A percentile compares a stretch with the other conserved stretches of the same genome.
phyloP scores from a whole-genome alignment of 371 early-diverging fungal genomes.

The Saksenaea oblongispora region DNA sequence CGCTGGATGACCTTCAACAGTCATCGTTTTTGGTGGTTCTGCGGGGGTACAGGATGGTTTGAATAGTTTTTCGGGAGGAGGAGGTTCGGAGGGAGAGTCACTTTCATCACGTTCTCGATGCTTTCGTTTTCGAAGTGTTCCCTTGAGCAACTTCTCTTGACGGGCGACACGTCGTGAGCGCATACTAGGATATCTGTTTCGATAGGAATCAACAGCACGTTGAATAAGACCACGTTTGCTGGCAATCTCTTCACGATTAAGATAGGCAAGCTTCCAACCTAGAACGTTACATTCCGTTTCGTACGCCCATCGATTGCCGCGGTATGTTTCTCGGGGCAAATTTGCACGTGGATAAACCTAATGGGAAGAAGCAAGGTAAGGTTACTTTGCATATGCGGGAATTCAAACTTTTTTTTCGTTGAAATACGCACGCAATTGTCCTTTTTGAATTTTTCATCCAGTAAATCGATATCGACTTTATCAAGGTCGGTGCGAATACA shows the following conservation, averaged over 20 bases:
- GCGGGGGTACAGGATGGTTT: neutral
- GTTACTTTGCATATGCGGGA: slow-evolving; percentile 1
- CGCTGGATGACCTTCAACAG: slow-evolving; percentile 18
- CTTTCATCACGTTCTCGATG: slow-evolving; percentile 33
- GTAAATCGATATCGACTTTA: slow-evolving; percentile 57
- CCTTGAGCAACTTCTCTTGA: slow-evolving; percentile 73
- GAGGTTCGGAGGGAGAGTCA: slow-evolving; percentile 4
- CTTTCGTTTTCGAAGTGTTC: slow-evolving; percentile 52
- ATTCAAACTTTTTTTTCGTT: slow-evolving; percentile 6
- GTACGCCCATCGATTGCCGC: slow-evolving; percentile 88
- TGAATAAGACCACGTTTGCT: slow-evolving; percentile 93
- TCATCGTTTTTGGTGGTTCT: slow-evolving; percentile 23
- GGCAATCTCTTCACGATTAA: slow-evolving; percentile 81
- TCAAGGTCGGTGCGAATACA: slow-evolving; percentile 85
- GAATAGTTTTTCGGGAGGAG: neutral
- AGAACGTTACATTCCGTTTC: slow-evolving; percentile 86
- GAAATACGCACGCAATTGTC: slow-evolving; percentile 79
- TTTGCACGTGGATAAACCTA: slow-evolving; percentile 47
- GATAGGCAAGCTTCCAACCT: slow-evolving; percentile 86
- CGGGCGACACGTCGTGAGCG: slow-evolving; percentile 81
- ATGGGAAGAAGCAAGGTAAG: slow-evolving; percentile 4
- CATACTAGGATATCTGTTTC: slow-evolving; percentile 83
- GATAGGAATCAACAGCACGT: slow-evolving; percentile 93
- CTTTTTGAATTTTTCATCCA: slow-evolving; percentile 75
- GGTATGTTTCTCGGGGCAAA: slow-evolving; percentile 59